Conservation (phyloP, 805 yeast genomes). For the Candida stauntonica region DNA sequence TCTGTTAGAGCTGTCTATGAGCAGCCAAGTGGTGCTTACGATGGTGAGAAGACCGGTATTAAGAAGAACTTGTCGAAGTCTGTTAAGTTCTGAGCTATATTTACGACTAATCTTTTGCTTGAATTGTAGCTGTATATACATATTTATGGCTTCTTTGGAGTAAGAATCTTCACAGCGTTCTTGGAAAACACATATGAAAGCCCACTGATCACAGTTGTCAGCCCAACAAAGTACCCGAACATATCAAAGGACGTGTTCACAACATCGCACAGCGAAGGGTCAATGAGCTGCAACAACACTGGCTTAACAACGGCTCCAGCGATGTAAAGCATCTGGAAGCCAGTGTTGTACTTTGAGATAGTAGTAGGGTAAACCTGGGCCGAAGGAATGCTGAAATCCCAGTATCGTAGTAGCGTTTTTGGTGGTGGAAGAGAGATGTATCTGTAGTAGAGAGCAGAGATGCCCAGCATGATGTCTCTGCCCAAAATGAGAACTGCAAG, state of each 20-base stretch:
- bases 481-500: conserved; percentile 74
- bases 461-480: conserved; percentile 69
- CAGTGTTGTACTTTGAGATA: conserved; percentile 86
- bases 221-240: conserved; percentile 52
- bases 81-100: conserved; percentile 49
- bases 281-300: conserved; percentile 36
- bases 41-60: conserved; percentile 96
- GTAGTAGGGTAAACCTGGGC: conserved; percentile 86
- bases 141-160: no score
- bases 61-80: conserved; percentile 89
- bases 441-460: conserved; percentile 69
- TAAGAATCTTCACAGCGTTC: conserved; percentile 56
- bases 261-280: conserved; percentile 26
- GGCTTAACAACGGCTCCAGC: conserved; percentile 59
- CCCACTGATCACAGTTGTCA: conserved; percentile 77
- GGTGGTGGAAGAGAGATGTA: conserved; percentile 74
- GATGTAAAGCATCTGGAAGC: conserved; percentile 85
- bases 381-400: conserved; percentile 76
- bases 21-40: conserved; percentile 70
- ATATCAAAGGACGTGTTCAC: conserved; percentile 27
- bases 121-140: no score
- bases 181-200: conserved; percentile 67
- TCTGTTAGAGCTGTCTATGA: conserved; percentile 88
- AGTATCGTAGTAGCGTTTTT: conserved; percentile 62
- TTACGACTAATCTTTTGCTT: background rate